Conservation (phyloP, 805 yeast genomes). For the Kazachstania psychrophila region DNA sequence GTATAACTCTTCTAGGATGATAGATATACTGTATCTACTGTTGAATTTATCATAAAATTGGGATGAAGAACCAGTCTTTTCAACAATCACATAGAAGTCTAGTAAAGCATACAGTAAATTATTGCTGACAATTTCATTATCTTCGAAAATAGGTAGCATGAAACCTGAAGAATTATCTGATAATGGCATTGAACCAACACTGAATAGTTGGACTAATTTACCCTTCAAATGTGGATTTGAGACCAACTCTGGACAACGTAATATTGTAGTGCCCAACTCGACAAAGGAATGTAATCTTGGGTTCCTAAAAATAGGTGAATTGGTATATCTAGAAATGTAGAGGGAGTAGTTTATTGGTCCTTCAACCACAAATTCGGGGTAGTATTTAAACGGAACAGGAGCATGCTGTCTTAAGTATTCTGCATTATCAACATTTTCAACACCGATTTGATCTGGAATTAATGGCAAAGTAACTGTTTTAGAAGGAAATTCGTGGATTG, state of each 20-base stretch:
- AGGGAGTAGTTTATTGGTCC: constrained; percentile 67
- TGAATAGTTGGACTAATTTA: constrained; percentile 69
- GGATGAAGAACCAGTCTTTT: constrained; percentile 88
- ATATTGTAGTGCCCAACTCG: constrained; percentile 61
- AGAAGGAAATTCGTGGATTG: constrained; percentile 53
- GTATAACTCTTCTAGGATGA: constrained; percentile 78
- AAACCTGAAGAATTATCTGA: constrained; percentile 60
- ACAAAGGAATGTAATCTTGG: constrained; percentile 49
- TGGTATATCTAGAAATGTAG: constrained; percentile 46
- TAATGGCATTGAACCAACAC: constrained; percentile 57
- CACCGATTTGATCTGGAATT: constrained; percentile 49
- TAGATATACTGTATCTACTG: constrained; percentile 76
- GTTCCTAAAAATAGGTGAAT: constrained; percentile 48
- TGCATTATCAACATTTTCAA: constrained; percentile 66
- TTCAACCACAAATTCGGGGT: constrained; percentile 80
- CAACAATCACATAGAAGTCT: constrained; percentile 89
- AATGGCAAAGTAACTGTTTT: constrained; percentile 44
- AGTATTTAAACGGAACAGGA: constrained; percentile 69
- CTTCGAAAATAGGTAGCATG: constrained; percentile 54
- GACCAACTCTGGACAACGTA: constrained; percentile 76
- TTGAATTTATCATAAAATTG: constrained; percentile 96
- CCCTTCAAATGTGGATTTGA: constrained; percentile 93
- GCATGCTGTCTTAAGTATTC: constrained; percentile 57
- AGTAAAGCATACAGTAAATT: constrained; percentile 74
- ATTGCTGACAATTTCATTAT: constrained; percentile 50